These are phyloP conservation scores for Cyclanthera cordifolia DNA, from an alignment of 306 rosid species.

Conservation along the genomic window DNA sequence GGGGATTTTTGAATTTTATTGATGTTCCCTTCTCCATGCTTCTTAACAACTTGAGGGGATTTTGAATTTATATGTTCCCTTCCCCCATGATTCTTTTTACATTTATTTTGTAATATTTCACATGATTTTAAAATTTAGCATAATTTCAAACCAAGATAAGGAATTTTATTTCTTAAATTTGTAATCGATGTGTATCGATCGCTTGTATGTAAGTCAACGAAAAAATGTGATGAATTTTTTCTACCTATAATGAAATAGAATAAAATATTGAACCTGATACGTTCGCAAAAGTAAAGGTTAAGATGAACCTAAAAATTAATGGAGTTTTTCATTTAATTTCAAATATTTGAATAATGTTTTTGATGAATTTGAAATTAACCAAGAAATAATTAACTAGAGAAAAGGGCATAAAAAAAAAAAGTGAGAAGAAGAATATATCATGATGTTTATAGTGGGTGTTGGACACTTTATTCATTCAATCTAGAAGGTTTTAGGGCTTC, in stretches of 20 bases:
- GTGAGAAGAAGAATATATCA: not conserved
- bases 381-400: not conserved
- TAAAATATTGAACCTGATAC: not conserved
- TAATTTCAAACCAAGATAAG: too few relatives aligned
- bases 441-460: not conserved
- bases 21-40: constrained; percentile 4
- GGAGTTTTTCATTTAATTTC: not conserved
- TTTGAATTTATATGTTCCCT: not conserved
- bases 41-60: constrained; percentile 3
- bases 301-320: not conserved
- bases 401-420: not conserved
- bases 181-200: too few relatives aligned
- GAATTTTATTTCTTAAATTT: too few relatives aligned
- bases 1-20: not conserved
- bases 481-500: not conserved
- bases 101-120: not conserved
- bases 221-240: not conserved
- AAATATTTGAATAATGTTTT: not conserved
- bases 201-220: not conserved
- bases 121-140: not conserved
- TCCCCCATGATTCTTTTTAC: not conserved
- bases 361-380: not conserved
- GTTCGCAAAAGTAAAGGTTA: not conserved
- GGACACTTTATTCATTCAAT: not conserved
- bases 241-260: not conserved